phyloP scores from a whole-genome alignment of 2,329 filamentous ascomycete genomes.

The Canariomyces notabilis region DNA sequence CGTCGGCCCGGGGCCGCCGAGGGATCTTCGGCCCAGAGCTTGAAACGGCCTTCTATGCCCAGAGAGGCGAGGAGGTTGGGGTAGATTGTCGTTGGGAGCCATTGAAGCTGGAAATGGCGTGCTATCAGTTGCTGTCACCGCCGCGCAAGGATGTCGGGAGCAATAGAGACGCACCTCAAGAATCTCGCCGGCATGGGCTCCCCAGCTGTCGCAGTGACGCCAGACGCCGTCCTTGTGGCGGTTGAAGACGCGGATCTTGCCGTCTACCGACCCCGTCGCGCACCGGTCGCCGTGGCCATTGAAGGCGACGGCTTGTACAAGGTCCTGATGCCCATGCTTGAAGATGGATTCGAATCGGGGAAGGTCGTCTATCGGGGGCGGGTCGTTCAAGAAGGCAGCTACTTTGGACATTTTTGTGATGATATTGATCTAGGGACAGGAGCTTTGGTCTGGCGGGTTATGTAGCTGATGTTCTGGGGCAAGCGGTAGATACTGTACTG shows the following conservation, averaged over 20 bases:
- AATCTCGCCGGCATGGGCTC: constrained; percentile 84
- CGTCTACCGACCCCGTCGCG: constrained; percentile 86
- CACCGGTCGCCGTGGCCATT: constrained; percentile 90
- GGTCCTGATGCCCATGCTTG: constrained; percentile 70
- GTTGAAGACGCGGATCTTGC: constrained; percentile 89
- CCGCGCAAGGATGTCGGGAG: constrained; percentile 31
- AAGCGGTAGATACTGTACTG: too few species aligned
- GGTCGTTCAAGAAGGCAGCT: constrained; percentile 27
- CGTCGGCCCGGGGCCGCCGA: constrained; percentile 73
- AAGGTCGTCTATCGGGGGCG: constrained; percentile 38
- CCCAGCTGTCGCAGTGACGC: constrained; percentile 81
- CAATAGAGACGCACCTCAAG: constrained; percentile 59
- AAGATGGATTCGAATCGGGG: constrained; percentile 55
- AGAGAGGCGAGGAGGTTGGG: constrained; percentile 81
- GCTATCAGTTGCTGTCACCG: constrained; percentile 17
- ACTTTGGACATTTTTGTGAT: constrained; percentile 24
- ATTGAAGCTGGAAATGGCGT: constrained; percentile 63
- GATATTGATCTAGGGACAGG: too few species aligned
- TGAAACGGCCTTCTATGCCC: constrained; percentile 83
- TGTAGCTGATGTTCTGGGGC: too few species aligned
- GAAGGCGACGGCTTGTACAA: constrained; percentile 81
- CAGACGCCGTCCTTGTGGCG: constrained; percentile 72
- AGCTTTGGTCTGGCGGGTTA: too few species aligned
- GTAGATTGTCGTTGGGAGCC: constrained; percentile 86
- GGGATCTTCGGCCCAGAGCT: constrained; percentile 88